Percentiles rank a stretch among this genome's conserved stretches.
Evolutionary conservation across 2,329 filamentous ascomycete species (phyloP).

Genomic region (Esteya vermicola): DNA sequence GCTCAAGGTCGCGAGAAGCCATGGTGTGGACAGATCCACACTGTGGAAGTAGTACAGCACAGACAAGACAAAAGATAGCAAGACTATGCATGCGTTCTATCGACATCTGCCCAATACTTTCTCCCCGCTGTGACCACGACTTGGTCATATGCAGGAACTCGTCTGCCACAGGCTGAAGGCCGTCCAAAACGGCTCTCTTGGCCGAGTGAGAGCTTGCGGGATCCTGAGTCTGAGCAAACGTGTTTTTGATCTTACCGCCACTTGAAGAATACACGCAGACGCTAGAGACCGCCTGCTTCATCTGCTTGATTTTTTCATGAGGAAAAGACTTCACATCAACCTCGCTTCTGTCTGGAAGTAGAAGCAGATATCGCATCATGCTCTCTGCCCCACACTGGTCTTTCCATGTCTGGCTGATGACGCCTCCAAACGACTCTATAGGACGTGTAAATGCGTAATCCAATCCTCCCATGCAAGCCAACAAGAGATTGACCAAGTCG

Average conservation of each 20-base stretch:
- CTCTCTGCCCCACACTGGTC: slow-evolving; percentile 25
- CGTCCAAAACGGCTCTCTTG: slow-evolving; percentile 37
- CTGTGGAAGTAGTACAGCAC: slow-evolving; percentile 30
- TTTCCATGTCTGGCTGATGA: slow-evolving; percentile 33
- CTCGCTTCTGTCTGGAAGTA: slow-evolving; percentile 30
- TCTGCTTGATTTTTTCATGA: too few species aligned
- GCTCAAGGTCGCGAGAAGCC: slow-evolving; percentile 33
- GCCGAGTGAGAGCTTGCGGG: slow-evolving; percentile 21
- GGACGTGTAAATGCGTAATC: slow-evolving; percentile 17
- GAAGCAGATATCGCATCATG: slow-evolving; percentile 39
- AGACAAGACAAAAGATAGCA: slow-evolving; percentile 30
- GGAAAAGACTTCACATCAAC: too few species aligned
- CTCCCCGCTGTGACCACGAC: slow-evolving; percentile 29
- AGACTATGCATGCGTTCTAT: slow-evolving; percentile 38
- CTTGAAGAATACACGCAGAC: slow-evolving; percentile 3
- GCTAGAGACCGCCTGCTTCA: background rate
- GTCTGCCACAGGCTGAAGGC: slow-evolving; percentile 37
- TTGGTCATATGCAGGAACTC: slow-evolving; percentile 31
- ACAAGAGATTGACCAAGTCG: slow-evolving; percentile 55
- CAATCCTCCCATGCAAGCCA: slow-evolving; percentile 47
- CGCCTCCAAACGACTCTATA: slow-evolving; percentile 28
- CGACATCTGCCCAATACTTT: slow-evolving; percentile 34
- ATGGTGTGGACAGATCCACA: slow-evolving; percentile 31
- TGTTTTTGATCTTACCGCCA: too few species aligned
- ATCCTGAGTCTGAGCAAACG: slow-evolving; percentile 4